phyloP scores from a whole-genome alignment of 192 early-diverging fungal species.

The Cetraspora pellucida region DNA sequence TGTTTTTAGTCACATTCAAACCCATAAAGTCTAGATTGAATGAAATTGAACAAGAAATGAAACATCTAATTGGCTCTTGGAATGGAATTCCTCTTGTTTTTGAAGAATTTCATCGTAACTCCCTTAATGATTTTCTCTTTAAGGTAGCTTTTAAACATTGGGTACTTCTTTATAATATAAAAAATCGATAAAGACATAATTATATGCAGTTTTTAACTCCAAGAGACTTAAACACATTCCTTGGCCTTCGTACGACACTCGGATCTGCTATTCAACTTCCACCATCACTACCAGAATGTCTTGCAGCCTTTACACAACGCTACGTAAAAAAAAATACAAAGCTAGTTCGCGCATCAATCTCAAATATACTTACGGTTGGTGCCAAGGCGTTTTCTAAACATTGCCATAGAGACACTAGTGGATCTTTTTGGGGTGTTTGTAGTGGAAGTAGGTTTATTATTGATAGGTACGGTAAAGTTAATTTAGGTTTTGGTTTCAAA shows the following conservation, averaged over 20 bases:
- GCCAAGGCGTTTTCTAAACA: slow-evolving; percentile 40
- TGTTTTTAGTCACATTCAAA: background rate
- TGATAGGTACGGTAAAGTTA: no score
- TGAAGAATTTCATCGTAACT: background rate
- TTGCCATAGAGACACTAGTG: slow-evolving; percentile 34
- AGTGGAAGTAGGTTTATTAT: slow-evolving; percentile 38
- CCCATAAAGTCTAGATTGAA: slow-evolving; percentile 29
- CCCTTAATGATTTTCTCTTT: slow-evolving; percentile 25
- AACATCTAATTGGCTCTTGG: background rate
- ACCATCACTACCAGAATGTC: slow-evolving; percentile 31
- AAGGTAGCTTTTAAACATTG: background rate
- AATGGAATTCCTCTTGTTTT: background rate
- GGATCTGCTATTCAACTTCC: slow-evolving; percentile 27
- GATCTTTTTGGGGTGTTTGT: slow-evolving; percentile 36
- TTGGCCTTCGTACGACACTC: slow-evolving; percentile 28
- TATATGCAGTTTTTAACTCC: slow-evolving; percentile 23
- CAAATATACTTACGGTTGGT: slow-evolving; percentile 36
- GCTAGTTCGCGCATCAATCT: background rate
- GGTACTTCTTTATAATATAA: background rate
- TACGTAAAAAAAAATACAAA: slow-evolving; percentile 29
- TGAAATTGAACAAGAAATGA: slow-evolving; percentile 31
- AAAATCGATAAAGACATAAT: background rate
- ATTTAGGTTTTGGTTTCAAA: no score
- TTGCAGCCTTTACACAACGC: slow-evolving; percentile 23
- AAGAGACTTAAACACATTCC: slow-evolving; percentile 30